Conservation (phyloP, 1,139 yeast genomes). For the Magnusiomyces magnusii region DNA sequence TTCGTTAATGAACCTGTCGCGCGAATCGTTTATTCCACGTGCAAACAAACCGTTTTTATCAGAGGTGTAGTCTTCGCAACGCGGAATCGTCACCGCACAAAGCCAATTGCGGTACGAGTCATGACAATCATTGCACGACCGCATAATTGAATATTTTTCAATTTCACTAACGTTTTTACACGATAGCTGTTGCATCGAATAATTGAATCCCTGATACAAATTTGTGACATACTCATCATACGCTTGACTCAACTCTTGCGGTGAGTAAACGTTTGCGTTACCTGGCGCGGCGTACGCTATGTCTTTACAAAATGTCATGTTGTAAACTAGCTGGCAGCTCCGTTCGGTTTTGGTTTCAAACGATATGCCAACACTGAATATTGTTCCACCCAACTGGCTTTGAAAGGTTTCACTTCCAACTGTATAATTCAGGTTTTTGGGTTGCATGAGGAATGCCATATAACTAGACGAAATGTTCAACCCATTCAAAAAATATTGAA, state of each 20-base stretch:
- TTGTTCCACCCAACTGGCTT: slow-evolving; percentile 52
- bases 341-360: slow-evolving; percentile 50
- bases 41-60: slow-evolving; percentile 41
- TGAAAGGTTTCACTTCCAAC: slow-evolving; percentile 3
- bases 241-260: slow-evolving; percentile 34
- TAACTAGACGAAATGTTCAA: slow-evolving; percentile 58
- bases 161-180: slow-evolving; percentile 53
- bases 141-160: slow-evolving; percentile 56
- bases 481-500: slow-evolving; percentile 54
- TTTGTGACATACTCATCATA: slow-evolving; percentile 60
- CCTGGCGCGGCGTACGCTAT: slow-evolving; percentile 90
- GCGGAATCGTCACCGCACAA: slow-evolving; percentile 83
- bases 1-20: slow-evolving; percentile 56
- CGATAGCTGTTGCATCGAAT: slow-evolving; percentile 66
- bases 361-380: slow-evolving; percentile 45
- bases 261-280: slow-evolving; percentile 31
- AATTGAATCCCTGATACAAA: slow-evolving; percentile 57
- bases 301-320: slow-evolving; percentile 64
- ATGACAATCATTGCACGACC: slow-evolving; percentile 67
- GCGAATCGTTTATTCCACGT: slow-evolving; percentile 46
- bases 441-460: slow-evolving; percentile 56
- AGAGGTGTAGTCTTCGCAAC: slow-evolving; percentile 55
- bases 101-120: slow-evolving; percentile 77
- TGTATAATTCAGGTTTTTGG: slow-evolving; percentile 25
- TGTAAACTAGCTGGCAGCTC: slow-evolving; percentile 67